A percentile compares a stretch with the other conserved stretches of the same genome.
Evolutionary conservation across 2,329 filamentous ascomycete genomes (phyloP).

Genomic region (Ilyonectria robusta): DNA sequence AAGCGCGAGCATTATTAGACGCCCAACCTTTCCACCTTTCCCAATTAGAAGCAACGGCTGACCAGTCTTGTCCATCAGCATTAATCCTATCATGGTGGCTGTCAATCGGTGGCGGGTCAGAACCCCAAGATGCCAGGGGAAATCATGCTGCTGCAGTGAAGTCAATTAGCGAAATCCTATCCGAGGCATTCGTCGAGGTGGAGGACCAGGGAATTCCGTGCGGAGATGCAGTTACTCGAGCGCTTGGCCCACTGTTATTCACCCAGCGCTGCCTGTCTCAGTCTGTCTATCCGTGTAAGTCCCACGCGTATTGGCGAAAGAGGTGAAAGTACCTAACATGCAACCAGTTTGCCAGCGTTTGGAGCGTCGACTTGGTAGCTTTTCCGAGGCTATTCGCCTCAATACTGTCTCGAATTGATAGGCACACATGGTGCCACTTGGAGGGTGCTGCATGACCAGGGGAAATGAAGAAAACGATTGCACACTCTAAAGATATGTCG

Average conservation of each 20-base stretch:
- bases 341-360: background rate
- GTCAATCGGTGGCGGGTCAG: background rate
- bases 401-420: background rate
- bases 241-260: background rate
- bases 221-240: background rate
- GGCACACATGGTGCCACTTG: background rate
- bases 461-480: background rate
- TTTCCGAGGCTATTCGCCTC: background rate
- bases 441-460: background rate
- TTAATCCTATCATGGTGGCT: background rate
- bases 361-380: background rate
- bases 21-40: background rate
- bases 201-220: background rate
- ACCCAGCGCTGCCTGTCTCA: background rate
- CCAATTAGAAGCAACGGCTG: background rate
- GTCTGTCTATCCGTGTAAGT: constrained; percentile 2
- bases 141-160: background rate
- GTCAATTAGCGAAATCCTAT: background rate
- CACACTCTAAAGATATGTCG: too few species aligned
- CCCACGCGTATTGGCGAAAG: background rate
- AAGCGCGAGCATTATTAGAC: background rate
- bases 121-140: background rate
- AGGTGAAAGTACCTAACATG: background rate
- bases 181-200: background rate
- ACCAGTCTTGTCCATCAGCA: background rate